A percentile compares a stretch with the other conserved stretches of the same genome.
Conservation (phyloP, 1,284 basidiomycete species). For the Leccinum subrobustum region DNA sequence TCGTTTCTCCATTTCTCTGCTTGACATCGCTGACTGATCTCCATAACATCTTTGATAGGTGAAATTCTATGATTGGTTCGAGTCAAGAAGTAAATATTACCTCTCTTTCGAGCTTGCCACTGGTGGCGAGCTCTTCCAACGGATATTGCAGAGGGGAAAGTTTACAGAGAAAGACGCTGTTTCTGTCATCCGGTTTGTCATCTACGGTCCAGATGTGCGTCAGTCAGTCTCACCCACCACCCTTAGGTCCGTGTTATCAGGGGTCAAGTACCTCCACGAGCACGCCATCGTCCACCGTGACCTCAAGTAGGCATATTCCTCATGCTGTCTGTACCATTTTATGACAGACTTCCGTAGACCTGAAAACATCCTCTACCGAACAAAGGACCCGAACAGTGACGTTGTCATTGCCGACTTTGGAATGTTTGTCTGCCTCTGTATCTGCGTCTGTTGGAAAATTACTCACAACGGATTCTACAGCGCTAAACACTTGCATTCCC, state of each 20-base stretch:
- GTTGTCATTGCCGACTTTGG: slow-evolving; percentile 97
- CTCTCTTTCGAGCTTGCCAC: slow-evolving; percentile 88
- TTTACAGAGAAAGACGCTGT: slow-evolving; percentile 90
- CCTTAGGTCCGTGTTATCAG: slow-evolving; percentile 70
- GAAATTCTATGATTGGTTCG: slow-evolving; percentile 93
- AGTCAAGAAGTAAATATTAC: slow-evolving; percentile 88
- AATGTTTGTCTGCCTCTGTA: slow-evolving; percentile 57
- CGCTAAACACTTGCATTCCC: slow-evolving; percentile 80
- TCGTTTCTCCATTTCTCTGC: not conserved
- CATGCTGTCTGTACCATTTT: not conserved
- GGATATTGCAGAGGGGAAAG: slow-evolving; percentile 79
- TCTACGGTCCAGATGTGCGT: not conserved
- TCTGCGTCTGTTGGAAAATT: not conserved
- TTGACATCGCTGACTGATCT: not conserved
- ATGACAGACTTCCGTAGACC: slow-evolving; percentile 50
- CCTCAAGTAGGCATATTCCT: slow-evolving; percentile 63
- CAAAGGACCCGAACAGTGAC: slow-evolving; percentile 67
- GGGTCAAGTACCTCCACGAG: slow-evolving; percentile 80
- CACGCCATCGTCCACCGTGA: slow-evolving; percentile 92
- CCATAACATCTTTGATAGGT: slow-evolving; percentile 49
- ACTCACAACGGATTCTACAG: slow-evolving; percentile 37
- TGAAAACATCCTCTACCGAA: slow-evolving; percentile 92
- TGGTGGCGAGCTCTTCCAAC: slow-evolving; percentile 88
- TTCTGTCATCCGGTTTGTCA: slow-evolving; percentile 54
- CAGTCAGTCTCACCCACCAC: slow-evolving; percentile 2